phyloP scores from a whole-genome alignment of 1,139 yeast species.

The Sugiyamaella sp. region DNA sequence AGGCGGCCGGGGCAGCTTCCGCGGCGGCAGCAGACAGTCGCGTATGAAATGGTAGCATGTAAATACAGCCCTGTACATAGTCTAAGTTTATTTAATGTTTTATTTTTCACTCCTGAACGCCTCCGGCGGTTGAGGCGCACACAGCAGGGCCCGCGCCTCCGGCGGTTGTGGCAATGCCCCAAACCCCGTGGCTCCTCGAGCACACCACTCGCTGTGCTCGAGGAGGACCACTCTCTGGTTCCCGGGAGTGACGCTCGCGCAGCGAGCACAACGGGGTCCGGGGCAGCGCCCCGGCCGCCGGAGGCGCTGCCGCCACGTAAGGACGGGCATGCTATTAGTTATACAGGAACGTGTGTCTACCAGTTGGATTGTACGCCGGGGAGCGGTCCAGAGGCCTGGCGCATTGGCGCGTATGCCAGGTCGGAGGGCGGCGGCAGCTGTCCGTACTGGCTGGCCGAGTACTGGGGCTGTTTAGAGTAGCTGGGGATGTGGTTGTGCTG shows the following conservation, averaged over 20 bases:
- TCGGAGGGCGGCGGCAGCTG: conserved; percentile 4
- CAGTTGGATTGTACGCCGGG: conserved; percentile 8
- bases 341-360: conserved; percentile 1
- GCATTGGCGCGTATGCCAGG: conserved; percentile 4
- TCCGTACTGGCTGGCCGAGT: neutral
- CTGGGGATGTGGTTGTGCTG: conserved; percentile 13
- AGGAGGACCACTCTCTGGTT: too few species aligned
- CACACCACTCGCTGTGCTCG: too few species aligned
- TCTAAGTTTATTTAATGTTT: neutral
- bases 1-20: conserved; percentile 24
- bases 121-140: too few species aligned
- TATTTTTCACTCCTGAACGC: neutral
- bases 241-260: neutral
- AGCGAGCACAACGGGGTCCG: neutral
- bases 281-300: neutral
- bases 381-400: conserved; percentile 13
- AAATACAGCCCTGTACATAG: neutral
- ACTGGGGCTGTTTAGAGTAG: conserved; percentile 7
- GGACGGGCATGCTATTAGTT: neutral
- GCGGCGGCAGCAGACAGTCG: conserved; percentile 21
- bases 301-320: neutral
- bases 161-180: too few species aligned
- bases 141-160: too few species aligned
- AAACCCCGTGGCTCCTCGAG: too few species aligned
- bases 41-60: conserved; percentile 26